Evolutionary conservation across 176 grass and related monocot genomes (phyloP).

Genomic region (Triticum timopheevii): DNA sequence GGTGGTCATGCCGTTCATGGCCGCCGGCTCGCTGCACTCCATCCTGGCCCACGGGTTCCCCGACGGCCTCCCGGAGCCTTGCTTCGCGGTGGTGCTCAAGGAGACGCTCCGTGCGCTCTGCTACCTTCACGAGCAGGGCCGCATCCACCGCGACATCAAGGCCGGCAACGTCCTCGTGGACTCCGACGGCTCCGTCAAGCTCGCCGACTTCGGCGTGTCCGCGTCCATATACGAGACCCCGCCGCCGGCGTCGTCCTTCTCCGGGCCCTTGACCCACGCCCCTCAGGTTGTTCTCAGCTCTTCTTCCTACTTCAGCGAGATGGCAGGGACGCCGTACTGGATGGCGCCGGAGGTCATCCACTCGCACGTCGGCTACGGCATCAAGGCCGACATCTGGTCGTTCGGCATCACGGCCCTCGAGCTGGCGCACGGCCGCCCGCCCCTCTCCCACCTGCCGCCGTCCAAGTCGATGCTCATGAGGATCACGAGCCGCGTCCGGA

Average conservation of each 20-base stretch:
- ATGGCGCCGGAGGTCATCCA: constrained; percentile 97
- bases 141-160: constrained; percentile 95
- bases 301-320: constrained; percentile 66
- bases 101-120: constrained; percentile 75
- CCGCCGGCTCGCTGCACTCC: constrained; percentile 74
- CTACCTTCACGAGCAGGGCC: constrained; percentile 83
- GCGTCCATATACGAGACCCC: constrained; percentile 85
- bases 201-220: constrained; percentile 92
- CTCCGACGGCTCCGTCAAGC: constrained; percentile 77
- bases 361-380: constrained; percentile 84
- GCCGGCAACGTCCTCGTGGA: constrained; percentile 79
- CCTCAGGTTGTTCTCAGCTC: constrained; percentile 10
- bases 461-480: constrained; percentile 84
- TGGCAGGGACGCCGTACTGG: constrained; percentile 93
- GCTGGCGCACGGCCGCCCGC: constrained; percentile 84
- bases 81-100: constrained; percentile 61
- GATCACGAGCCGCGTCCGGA: constrained; percentile 66
- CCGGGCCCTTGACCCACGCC: constrained; percentile 13
- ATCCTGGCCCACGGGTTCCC: constrained; percentile 67
- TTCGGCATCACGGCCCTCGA: constrained; percentile 94
- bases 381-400: constrained; percentile 97
- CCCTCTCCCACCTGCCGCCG: constrained; percentile 84
- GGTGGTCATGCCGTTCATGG: constrained; percentile 99
- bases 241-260: neutral
- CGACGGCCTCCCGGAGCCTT: constrained; percentile 68